Conservation (phyloP, 1,284 basidiomycete species). For the Irpex sp. region DNA sequence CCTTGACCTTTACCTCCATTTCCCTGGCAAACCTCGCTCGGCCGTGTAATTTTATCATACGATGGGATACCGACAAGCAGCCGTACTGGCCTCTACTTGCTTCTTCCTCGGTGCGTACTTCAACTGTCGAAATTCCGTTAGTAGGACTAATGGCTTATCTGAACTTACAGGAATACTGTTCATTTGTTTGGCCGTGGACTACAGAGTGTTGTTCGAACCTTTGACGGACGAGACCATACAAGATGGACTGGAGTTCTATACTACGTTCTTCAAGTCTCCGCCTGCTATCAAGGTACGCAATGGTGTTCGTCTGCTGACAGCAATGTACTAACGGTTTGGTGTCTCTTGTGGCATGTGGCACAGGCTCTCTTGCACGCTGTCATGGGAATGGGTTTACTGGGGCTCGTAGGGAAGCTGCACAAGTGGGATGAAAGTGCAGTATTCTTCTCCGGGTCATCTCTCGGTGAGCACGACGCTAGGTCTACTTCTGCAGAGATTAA, state of each 20-base stretch:
- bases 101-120: constrained; percentile 72
- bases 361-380: constrained; percentile 89
- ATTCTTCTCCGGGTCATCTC: constrained; percentile 90
- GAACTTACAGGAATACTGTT: constrained; percentile 78
- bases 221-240: constrained; percentile 70
- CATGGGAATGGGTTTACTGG: constrained; percentile 79
- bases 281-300: constrained; percentile 85
- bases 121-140: constrained; percentile 9
- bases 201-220: constrained; percentile 78
- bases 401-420: constrained; percentile 82
- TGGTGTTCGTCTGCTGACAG: not conserved
- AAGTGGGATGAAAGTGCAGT: constrained; percentile 91
- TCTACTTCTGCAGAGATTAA: not conserved
- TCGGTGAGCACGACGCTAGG: constrained; percentile 62
- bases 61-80: constrained; percentile 90
- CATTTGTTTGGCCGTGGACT: constrained; percentile 90
- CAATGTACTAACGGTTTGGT: not conserved
- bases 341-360: not conserved
- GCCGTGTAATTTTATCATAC: not conserved
- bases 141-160: not conserved
- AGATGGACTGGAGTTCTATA: constrained; percentile 90
- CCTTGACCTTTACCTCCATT: not conserved
- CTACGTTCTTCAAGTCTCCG: constrained; percentile 91
- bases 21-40: not conserved
- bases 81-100: constrained; percentile 83